Evolutionary conservation across 305 asterid species (phyloP).

Genomic region (Euphrasia arctica): DNA sequence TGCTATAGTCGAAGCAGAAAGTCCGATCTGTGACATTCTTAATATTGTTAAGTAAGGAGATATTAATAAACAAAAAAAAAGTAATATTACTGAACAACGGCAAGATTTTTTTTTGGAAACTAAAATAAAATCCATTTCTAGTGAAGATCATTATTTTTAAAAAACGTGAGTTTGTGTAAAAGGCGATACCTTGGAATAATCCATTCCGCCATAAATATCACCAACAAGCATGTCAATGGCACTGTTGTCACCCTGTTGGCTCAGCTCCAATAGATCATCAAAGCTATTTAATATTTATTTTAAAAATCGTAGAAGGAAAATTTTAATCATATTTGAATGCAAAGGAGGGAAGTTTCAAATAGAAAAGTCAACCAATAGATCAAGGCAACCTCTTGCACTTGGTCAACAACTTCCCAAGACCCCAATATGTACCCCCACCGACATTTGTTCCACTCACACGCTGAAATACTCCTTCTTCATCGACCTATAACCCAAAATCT

Average conservation of each 20-base stretch:
- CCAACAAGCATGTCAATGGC: constrained; percentile 97
- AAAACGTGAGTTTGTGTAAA: background rate
- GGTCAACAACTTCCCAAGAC: constrained; percentile 86
- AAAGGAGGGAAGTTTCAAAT: constrained; percentile 11
- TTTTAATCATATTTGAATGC: constrained; percentile 18
- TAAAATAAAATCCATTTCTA: background rate
- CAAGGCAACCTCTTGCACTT: constrained; percentile 81
- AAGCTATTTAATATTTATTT: constrained; percentile 49
- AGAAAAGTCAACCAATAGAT: constrained; percentile 22
- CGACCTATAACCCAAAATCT: constrained; percentile 62
- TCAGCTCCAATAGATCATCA: constrained; percentile 84
- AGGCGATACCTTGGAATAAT: constrained; percentile 69
- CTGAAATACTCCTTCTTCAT: constrained; percentile 89
- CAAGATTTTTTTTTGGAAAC: background rate
- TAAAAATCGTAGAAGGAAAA: constrained; percentile 45
- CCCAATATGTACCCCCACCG: constrained; percentile 99
- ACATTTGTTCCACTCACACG: constrained; percentile 99
- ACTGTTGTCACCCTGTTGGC: constrained; percentile 79
- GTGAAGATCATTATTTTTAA: background rate
- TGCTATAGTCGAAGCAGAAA: constrained; percentile 98
- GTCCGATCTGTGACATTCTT: constrained; percentile 74
- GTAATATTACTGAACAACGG: too few relatives aligned
- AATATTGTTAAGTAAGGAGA: constrained; percentile 29
- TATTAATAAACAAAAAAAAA: constrained; percentile 14
- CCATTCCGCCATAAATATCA: constrained; percentile 85